Base-by-base conservation (phyloP, 2,329 filamentous ascomycete genomes). In the Helotiales sp. region DNA sequence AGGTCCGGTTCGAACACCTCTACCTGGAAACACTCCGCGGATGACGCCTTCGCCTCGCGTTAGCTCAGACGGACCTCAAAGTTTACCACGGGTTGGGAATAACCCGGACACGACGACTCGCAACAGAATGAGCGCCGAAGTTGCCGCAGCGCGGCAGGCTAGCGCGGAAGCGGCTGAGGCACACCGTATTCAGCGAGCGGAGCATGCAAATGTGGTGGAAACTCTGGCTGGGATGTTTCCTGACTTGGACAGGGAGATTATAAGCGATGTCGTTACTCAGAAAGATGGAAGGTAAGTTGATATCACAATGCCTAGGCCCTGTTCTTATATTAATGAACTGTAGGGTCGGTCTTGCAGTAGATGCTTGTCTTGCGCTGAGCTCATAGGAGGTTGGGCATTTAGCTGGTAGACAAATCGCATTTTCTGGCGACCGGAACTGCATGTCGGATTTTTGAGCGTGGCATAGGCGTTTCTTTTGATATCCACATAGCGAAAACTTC, bases 161-260 rank as follows among this genome's bases (percentile, higher is more conserved):
- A 96, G 90, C 65, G 92, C 90, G 0, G 93, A 98, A 73, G 85
- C 84, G 6, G 93, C 93, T 9, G 90, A 99, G 72, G 93, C 93
- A 7, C 85, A 92, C 63, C 81, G 89, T 15, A 85, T 98, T 59
- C 87, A 95, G 65, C 81, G 86, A 33, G 87, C 88, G 55, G 95
- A 99, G 78, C 93, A 98, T 74, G 81, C 85, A 54, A 93, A 92
- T 67, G 87, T 99, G 7, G 93, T 98, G 2, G 95, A 98, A 75
- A 98, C 95, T 33, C 77, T 99, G 57, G 87, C 91, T 48, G 89
- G 91, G 67, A 99, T 99, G 95, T 99, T 99, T 72, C 95, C 95
- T 0, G 92, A 96, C 70, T 78, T 99, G 51, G 95, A 99, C 73
- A 85, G 86, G 68, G 96, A 99, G 49, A 83, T 99, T 34, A 98